phyloP scores from a whole-genome alignment of 2,329 filamentous ascomycete genomes.

The Diaporthe humulicola region DNA sequence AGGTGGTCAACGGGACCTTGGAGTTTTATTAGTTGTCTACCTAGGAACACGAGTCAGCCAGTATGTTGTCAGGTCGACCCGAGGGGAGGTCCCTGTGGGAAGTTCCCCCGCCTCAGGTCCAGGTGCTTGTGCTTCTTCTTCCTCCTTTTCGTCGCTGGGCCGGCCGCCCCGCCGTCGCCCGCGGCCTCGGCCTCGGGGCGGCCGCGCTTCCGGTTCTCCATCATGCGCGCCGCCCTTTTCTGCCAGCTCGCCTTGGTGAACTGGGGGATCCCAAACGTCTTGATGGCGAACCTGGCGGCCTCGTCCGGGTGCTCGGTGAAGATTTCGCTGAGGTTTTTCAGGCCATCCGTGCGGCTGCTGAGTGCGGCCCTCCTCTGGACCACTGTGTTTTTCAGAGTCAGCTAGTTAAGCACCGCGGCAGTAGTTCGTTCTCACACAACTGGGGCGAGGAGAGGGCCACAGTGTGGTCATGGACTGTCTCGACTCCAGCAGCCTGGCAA shows the following conservation, averaged over 20 bases:
- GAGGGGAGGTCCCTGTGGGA: too few species aligned
- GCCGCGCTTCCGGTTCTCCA: background rate
- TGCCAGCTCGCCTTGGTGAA: slow-evolving; percentile 1
- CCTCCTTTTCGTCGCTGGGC: background rate
- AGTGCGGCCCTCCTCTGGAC: background rate
- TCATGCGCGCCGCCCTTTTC: background rate
- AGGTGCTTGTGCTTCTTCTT: background rate
- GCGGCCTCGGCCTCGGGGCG: background rate
- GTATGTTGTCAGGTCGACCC: background rate
- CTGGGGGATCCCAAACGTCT: slow-evolving; percentile 4
- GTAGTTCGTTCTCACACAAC: too few species aligned
- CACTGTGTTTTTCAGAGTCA: too few species aligned
- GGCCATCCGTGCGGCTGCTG: background rate
- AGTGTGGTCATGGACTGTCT: too few species aligned
- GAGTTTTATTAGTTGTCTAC: background rate
- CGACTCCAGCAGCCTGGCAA: too few species aligned
- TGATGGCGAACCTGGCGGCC: slow-evolving; percentile 6
- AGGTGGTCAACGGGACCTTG: background rate
- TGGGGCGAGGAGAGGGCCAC: too few species aligned
- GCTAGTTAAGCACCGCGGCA: too few species aligned
- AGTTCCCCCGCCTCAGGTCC: background rate
- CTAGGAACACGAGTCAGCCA: background rate
- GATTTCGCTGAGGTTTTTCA: background rate
- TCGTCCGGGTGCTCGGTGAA: background rate
- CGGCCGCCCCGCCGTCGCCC: background rate